Conservation (phyloP, 352 stramenopile genomes). For the Phytophthora meadii region DNA sequence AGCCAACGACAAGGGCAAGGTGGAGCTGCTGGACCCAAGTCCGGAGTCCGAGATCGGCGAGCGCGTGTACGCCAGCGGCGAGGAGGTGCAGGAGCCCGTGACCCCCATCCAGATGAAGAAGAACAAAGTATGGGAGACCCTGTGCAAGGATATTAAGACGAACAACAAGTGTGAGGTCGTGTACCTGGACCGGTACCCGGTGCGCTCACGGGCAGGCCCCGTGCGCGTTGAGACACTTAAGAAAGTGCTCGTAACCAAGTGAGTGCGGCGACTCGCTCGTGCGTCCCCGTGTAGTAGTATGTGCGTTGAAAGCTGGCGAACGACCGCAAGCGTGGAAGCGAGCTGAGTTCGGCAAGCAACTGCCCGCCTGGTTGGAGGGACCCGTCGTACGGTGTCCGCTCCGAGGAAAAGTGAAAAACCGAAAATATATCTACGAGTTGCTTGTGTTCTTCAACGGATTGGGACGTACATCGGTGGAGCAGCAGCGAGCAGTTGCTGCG, state of each 20-base stretch:
- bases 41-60: constrained; percentile 73
- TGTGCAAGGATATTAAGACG: constrained; percentile 79
- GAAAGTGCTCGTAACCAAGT: constrained; percentile 55
- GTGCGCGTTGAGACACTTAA: constrained; percentile 71
- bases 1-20: constrained; percentile 60
- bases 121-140: constrained; percentile 83
- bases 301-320: constrained; percentile 23
- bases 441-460: constrained; percentile 12
- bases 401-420: constrained; percentile 18
- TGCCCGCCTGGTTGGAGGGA: neutral
- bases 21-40: constrained; percentile 71
- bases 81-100: constrained; percentile 73
- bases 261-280: constrained; percentile 19
- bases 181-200: constrained; percentile 68
- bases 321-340: constrained; percentile 26
- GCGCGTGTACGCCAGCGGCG: constrained; percentile 74
- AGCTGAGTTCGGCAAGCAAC: constrained; percentile 24
- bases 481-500: neutral
- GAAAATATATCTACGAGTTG: constrained; percentile 30
- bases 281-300: constrained; percentile 20
- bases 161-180: constrained; percentile 80
- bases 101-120: constrained; percentile 88
- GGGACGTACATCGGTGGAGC: neutral
- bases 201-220: constrained; percentile 62
- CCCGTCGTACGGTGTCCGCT: neutral